Evolutionary conservation across 352 stramenopile genomes (phyloP).

Genomic region (Hyaloperonospora arabidopsidis): DNA sequence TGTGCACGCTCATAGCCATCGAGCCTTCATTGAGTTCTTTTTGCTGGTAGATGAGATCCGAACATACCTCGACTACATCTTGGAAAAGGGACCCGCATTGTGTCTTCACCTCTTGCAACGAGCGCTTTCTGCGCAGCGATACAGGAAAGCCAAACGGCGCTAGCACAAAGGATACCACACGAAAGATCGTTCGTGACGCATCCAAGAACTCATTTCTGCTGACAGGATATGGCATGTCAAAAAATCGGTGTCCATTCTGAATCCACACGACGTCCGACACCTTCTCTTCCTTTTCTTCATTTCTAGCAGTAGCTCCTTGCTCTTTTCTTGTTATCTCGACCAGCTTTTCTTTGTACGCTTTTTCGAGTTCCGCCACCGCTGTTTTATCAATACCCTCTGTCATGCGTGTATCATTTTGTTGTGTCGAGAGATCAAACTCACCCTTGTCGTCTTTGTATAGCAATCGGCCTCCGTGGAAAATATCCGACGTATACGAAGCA

Average conservation of each 20-base stretch:
- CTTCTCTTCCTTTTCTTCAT: slow-evolving; percentile 20
- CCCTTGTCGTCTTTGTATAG: slow-evolving; percentile 40
- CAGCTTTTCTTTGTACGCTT: slow-evolving; percentile 41
- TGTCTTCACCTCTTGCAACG: slow-evolving; percentile 64
- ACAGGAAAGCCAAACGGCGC: slow-evolving; percentile 70
- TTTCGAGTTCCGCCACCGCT: slow-evolving; percentile 26
- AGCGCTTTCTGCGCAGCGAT: slow-evolving; percentile 44
- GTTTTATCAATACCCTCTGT: slow-evolving; percentile 7
- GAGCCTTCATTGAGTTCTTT: slow-evolving; percentile 65
- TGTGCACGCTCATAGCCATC: slow-evolving; percentile 85
- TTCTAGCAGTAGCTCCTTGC: slow-evolving; percentile 8
- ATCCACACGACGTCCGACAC: slow-evolving; percentile 43
- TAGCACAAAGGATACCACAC: slow-evolving; percentile 72
- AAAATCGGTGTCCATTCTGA: slow-evolving; percentile 52
- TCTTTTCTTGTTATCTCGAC: slow-evolving; percentile 35
- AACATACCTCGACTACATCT: slow-evolving; percentile 80
- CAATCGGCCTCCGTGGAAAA: slow-evolving; percentile 40
- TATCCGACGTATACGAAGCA: slow-evolving; percentile 26
- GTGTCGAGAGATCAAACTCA: slow-evolving; percentile 52
- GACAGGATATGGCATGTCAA: slow-evolving; percentile 72
- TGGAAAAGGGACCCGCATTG: slow-evolving; percentile 71
- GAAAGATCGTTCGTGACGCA: slow-evolving; percentile 59
- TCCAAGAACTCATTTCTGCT: slow-evolving; percentile 61
- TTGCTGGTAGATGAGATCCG: slow-evolving; percentile 75
- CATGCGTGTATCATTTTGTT: slow-evolving; percentile 4